These are phyloP conservation scores for Ballota nigra DNA, from an alignment of 257 asterid genomes.

Conservation along the genomic window DNA sequence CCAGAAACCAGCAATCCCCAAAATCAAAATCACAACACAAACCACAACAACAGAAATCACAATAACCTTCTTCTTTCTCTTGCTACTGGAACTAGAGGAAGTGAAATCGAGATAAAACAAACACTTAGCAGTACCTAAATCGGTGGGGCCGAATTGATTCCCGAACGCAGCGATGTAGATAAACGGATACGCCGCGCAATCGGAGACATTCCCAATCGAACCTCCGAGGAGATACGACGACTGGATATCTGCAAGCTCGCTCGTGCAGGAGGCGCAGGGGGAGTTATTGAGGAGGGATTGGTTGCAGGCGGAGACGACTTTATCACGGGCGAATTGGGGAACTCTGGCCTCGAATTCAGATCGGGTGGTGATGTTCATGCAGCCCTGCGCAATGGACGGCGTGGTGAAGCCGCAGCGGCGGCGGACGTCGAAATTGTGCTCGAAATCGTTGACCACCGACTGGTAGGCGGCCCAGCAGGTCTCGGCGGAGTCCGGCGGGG, in stretches of 20 bases:
- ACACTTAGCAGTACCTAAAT: constrained; percentile 67
- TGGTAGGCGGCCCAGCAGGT: constrained; percentile 64
- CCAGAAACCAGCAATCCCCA: constrained; percentile 38
- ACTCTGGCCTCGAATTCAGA: constrained; percentile 56
- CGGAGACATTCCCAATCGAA: constrained; percentile 58
- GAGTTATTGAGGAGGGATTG: constrained; percentile 60
- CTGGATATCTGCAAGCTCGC: constrained; percentile 50
- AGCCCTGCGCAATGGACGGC: constrained; percentile 66
- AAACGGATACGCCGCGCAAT: constrained; percentile 56
- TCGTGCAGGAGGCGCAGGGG: constrained; percentile 79
- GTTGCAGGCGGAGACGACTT: constrained; percentile 48
- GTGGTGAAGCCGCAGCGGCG: constrained; percentile 62
- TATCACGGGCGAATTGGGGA: constrained; percentile 31
- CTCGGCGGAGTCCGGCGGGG: constrained; percentile 51
- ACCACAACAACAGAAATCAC: constrained; percentile 36
- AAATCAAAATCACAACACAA: constrained; percentile 21
- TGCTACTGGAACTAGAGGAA: constrained; percentile 16
- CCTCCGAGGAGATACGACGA: constrained; percentile 50
- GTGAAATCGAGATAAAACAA: constrained; percentile 60
- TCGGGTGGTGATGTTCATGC: constrained; percentile 70
- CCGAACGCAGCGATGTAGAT: constrained; percentile 73
- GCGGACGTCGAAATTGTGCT: constrained; percentile 45
- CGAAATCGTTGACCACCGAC: constrained; percentile 39
- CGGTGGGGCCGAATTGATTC: constrained; percentile 62
- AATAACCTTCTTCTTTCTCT: constrained; percentile 29